Evolutionary conservation across 441 rosid species (phyloP).

Genomic region (Pelargonium citronellum): DNA sequence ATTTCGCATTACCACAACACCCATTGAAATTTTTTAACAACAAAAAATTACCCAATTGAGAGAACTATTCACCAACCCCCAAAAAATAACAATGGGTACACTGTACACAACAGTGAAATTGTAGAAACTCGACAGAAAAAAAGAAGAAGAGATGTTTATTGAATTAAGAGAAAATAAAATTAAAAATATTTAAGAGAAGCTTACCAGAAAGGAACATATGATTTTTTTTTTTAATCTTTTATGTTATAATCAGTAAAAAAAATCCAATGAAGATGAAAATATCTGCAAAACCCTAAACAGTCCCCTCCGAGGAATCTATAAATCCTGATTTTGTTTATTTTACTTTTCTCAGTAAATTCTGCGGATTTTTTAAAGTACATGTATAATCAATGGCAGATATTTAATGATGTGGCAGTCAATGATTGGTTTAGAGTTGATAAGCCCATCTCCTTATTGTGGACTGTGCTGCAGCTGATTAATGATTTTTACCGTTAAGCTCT

Average conservation of each 20-base stretch:
- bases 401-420: not conserved
- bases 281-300: conserved; percentile 9
- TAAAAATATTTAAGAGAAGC: not conserved
- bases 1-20: not conserved
- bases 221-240: not conserved
- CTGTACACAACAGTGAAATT: not conserved
- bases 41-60: not conserved
- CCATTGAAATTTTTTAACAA: not conserved
- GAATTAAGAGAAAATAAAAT: not conserved
- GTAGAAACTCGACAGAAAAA: not conserved
- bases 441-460: not conserved
- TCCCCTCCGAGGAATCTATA: conserved; percentile 1
- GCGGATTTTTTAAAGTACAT: not conserved
- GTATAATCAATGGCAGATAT: not conserved
- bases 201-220: conserved; percentile 7
- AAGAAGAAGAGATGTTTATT: not conserved
- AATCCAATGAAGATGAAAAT: conserved; percentile 3
- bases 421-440: not conserved
- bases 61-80: not conserved
- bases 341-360: not conserved
- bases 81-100: not conserved
- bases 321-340: not conserved
- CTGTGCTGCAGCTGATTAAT: not conserved
- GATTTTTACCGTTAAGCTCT: not conserved
- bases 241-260: not conserved